Base-by-base conservation (phyloP, 768 basidiomycete species). In the Lactifluus piperatus region DNA sequence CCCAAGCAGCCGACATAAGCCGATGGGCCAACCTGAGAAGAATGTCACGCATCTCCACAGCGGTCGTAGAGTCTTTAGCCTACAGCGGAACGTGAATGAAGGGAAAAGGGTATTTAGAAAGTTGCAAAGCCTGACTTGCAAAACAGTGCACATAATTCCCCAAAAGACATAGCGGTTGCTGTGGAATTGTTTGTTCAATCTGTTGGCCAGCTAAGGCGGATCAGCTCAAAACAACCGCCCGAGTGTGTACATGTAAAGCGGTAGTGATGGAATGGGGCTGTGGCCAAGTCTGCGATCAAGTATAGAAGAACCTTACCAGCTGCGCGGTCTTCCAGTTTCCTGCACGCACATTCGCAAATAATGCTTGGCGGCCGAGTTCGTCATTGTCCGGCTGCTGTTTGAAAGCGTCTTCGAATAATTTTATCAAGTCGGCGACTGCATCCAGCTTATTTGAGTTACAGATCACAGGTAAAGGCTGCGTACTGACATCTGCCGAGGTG, bases 301-400 rank as follows among this genome's bases (percentile, higher is more conserved):
- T 47, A 44, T n/a, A 18, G 29, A 36, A 50, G 34, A 45, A n/a
- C 63, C 69, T 56, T 65, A 88, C 89, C 76, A 86, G 85, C 69
- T 93, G 91, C 24, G 88, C 89, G 46, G 84, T 80, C 70, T 91
- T 93, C 91, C 91, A 93, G 64, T 88, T 84, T 16, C 79, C 79
- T 32, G 85, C 81, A 60, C 88, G 82, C 34, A 86, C 81, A 67
- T 91, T 88, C 20, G 91, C 89, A 68, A 91, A 88, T 75, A 93
- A 93, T 0, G 87, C 85, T 69, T 93, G 90, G 24, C 80, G 79
- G 22, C 85, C 91, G 9, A 91, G 81, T 61, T 93, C 91, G 68
- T 93, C 91, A 67, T 90, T 91, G 5, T 71, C 66, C 20, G 91
- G 91, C 58, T 88, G 82, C 62, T 85, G 82, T 71, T 86, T 91